Conservation (phyloP, 148 eudicot species). For the Vaccinium myrtillus region DNA sequence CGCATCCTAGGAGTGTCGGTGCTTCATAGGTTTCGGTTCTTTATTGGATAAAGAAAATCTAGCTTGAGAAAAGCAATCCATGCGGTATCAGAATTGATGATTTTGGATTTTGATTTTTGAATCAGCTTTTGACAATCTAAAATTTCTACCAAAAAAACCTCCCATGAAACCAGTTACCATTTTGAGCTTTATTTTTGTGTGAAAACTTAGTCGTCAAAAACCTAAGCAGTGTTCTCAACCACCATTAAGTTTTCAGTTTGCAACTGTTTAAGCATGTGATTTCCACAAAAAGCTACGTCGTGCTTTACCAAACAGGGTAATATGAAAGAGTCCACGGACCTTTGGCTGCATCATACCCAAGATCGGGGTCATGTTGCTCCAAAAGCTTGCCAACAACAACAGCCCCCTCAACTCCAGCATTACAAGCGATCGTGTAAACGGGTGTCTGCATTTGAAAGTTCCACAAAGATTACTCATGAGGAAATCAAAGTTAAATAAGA, state of each 20-base stretch:
- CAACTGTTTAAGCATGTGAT: neutral
- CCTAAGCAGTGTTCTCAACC: neutral
- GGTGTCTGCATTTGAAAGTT: conserved; percentile 43
- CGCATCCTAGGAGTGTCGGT: no score
- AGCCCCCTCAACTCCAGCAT: conserved; percentile 95
- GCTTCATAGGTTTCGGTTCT: neutral
- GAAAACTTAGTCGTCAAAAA: neutral
- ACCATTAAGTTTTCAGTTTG: neutral
- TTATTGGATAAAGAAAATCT: neutral
- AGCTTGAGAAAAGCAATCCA: neutral
- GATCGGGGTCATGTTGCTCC: conserved; percentile 75
- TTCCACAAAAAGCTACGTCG: neutral
- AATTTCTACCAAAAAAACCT: neutral
- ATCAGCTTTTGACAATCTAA: neutral
- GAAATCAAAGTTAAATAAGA: no score
- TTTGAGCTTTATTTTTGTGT: neutral
- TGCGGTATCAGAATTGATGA: neutral
- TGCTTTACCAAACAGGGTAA: neutral
- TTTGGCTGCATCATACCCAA: conserved; percentile 96
- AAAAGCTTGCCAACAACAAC: conserved; percentile 82
- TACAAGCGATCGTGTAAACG: conserved; percentile 69
- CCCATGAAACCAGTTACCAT: neutral
- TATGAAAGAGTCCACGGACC: conserved; percentile 32
- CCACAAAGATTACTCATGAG: neutral
- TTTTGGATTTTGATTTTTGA: neutral